Evolutionary conservation across 345 rosid species (phyloP).

Genomic region (Dovyalis caffra): DNA sequence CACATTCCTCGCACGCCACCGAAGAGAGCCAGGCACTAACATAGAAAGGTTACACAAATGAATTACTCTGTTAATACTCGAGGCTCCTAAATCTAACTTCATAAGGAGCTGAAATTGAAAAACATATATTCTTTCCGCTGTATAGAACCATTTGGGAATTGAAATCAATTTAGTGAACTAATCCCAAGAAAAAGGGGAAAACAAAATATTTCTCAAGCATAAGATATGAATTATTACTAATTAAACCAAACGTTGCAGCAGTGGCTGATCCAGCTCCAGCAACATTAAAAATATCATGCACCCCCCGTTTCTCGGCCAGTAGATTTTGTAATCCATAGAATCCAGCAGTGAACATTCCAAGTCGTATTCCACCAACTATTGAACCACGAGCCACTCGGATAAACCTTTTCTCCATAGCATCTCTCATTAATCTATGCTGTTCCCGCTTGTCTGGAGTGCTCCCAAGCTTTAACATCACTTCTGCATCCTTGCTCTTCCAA

Average conservation of each 20-base stretch:
- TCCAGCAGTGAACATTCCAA: constrained; percentile 88
- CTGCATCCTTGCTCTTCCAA: constrained; percentile 90
- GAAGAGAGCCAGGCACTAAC: constrained; percentile 81
- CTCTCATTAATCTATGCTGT: constrained; percentile 81
- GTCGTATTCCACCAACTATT: constrained; percentile 83
- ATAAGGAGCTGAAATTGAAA: neutral
- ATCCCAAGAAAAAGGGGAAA: neutral
- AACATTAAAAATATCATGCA: constrained; percentile 74
- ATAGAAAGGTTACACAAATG: constrained; percentile 7
- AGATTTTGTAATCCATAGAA: constrained; percentile 74
- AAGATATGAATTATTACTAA: constrained; percentile 42
- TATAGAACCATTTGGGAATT: neutral
- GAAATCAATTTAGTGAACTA: neutral
- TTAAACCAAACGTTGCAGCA: constrained; percentile 81
- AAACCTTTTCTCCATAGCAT: constrained; percentile 96
- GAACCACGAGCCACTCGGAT: constrained; percentile 84
- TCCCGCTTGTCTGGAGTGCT: constrained; percentile 90
- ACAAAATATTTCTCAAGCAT: neutral
- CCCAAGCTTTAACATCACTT: constrained; percentile 93
- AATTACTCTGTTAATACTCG: neutral
- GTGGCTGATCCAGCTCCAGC: constrained; percentile 96
- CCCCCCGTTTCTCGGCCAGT: constrained; percentile 75
- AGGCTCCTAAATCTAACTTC: neutral
- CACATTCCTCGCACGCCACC: constrained; percentile 84
- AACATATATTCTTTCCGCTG: neutral